Evolutionary conservation across 306 rosid species (phyloP), one percentile per base, ranked within the genome.

Genomic region (Pterocarpus santalinus): DNA sequence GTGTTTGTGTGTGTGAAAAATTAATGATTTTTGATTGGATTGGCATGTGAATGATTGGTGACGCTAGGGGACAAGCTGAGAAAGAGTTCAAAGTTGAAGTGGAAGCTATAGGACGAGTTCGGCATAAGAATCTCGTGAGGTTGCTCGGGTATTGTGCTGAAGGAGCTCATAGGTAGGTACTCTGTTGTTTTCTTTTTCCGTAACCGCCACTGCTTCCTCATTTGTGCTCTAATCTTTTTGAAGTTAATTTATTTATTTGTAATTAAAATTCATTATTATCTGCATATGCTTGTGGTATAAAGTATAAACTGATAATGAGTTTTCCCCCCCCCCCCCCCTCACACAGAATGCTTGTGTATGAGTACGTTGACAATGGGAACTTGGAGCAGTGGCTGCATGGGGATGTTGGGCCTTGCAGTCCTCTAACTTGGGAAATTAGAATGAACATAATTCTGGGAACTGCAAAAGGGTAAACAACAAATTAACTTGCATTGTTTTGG

Each of bases 341-440:
- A 32, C 58, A 46, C 86, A 94, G 98, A 85, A 92, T 94, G 96
- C 92, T 94, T 86, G 97, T 92, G 53, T 94, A 94, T 49, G 97
- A 94, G 90, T 94, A 72, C 33, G 92, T 90, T 58, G 88, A 94
- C 87, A 94, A 90, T 81, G 97, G 97, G 74, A 94, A 90, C 89
- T 81, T 92, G 52, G 98, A 94, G 78, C 98, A 92, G 79, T 92
- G 94, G 97, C 85, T 94, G 47, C 98, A 91, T 82, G 98, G 98
- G 52, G 93, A 93, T 82, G 97, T 93, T 51, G 94, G 98, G 55
- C 86, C 94, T 69, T 76, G 51, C 78, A 93, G 98, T 67, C 97
- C 94, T 46, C 90, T 93, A 15, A 93, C 97, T 14, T 93, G 98
- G 98, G 94, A 90, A 64, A 86, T 87, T 85, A 86, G 98, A 62